Base-by-base conservation (phyloP, 75 land plant genomes). In the Sequoia sempervirens region DNA sequence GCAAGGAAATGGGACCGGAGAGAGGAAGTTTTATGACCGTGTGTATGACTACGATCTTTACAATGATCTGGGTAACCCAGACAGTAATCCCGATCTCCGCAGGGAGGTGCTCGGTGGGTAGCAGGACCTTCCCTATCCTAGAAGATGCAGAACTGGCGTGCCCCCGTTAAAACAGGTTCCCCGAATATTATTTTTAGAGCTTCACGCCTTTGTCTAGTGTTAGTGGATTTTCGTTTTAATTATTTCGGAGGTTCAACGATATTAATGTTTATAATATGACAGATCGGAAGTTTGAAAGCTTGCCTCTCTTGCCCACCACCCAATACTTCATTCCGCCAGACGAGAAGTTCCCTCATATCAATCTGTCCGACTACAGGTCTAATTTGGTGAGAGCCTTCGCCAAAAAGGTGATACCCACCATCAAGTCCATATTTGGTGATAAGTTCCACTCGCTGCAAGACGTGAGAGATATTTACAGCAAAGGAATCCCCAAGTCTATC, bases 41-140 rank as follows among this genome's bases (percentile, higher is more conserved):
- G 83, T 93, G 0, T 96, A 94, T 58, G 98, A 96, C 87, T 96
- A 86, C 80, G 96, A 93, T 73, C 86, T 89, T 54, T 96, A 96
- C 88, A 96, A 96, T 84, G 98, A 96, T 82, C 75, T 96, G 53
- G 96, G 98, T 4, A 90, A 96, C 45, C 94, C 95, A 9, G 96
- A 96, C 64, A 87, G 72, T 47, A 89, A 87, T 23, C 40, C 52
- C 34, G 86, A 90, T 0, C 69, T 86, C 23, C 79, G 84, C 38
- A 58, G 98, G 36, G 93, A 96, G 5, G 74, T 76, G 2, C 90
- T 94, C 15, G 96, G 98, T 7, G 95, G 95, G 11, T 89, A 92
- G 8, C 79, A 87, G 52, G 58, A 91, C 66, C 86, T 87, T 15
- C 95, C 94, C 2, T 95, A 92, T 69, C 97, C 97, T 0, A 84